Evolutionary conservation across 108 stramenopile genomes (phyloP).

Genomic region (Discostella pseudostelligera): DNA sequence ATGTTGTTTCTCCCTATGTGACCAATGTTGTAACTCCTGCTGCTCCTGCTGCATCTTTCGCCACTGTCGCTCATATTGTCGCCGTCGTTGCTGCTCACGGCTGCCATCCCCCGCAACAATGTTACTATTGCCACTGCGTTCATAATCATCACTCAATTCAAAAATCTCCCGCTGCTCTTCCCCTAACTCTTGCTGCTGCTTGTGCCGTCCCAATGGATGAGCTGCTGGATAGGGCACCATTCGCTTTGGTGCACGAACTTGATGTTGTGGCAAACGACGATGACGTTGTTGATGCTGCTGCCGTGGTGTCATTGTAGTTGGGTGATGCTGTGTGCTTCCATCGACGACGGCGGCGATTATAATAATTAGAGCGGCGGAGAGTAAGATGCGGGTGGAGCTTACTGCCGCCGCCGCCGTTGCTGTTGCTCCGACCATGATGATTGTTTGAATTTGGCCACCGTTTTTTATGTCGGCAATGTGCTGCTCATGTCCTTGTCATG

Average conservation of each 20-base stretch:
- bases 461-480: no score
- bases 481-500: no score
- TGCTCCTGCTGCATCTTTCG: not conserved
- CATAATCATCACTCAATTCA: not conserved
- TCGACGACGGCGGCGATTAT: not conserved
- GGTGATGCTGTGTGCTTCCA: not conserved
- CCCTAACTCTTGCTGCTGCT: not conserved
- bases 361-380: not conserved
- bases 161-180: not conserved
- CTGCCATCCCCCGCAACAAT: constrained; percentile 27
- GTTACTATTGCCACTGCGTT: no score
- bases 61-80: constrained; percentile 6
- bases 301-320: no score
- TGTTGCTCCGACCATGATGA: no score
- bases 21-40: not conserved
- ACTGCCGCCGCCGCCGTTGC: no score
- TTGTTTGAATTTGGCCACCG: no score
- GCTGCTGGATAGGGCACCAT: constrained; percentile 25
- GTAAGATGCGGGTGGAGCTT: not conserved
- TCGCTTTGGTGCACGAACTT: constrained; percentile 14
- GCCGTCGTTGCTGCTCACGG: not conserved
- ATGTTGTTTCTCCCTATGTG: not conserved
- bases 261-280: constrained; percentile 22
- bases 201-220: constrained; percentile 33
- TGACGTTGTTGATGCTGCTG: not conserved